Percentiles rank a stretch among this genome's conserved stretches.
These are phyloP conservation scores for Fraxinus albicans DNA, from an alignment of 305 asterid species.

Conservation along the genomic window DNA sequence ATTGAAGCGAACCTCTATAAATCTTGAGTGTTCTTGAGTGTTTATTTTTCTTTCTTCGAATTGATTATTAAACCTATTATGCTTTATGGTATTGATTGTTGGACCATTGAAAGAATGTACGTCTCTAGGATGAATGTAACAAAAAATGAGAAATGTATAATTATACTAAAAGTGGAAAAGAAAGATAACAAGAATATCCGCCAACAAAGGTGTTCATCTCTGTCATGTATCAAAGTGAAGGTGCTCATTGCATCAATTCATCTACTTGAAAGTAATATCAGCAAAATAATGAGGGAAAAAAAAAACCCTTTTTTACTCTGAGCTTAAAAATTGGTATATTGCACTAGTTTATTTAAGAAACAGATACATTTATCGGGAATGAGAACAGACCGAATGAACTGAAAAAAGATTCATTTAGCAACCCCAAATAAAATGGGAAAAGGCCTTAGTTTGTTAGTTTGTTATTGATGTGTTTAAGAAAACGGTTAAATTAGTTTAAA, in stretches of 20 bases:
- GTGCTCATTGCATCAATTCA: not conserved
- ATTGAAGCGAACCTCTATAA: too few species aligned
- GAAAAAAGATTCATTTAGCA: not conserved
- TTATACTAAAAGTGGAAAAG: not conserved
- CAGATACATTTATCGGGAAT: not conserved
- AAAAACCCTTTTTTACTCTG: not conserved
- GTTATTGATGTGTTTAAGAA: not conserved
- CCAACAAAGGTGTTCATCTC: not conserved
- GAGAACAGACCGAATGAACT: too few species aligned
- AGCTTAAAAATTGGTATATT: not conserved
- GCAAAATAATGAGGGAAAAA: not conserved
- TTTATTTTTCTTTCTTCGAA: too few species aligned
- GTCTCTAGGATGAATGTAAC: not conserved
- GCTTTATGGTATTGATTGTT: not conserved
- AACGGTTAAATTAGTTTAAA: not conserved
- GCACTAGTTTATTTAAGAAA: not conserved
- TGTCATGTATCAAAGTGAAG: not conserved
- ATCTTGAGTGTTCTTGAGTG: too few species aligned
- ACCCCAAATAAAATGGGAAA: not conserved
- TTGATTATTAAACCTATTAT: too few species aligned
- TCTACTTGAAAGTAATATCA: not conserved
- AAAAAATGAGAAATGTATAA: not conserved
- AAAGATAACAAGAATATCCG: not conserved
- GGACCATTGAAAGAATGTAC: not conserved
- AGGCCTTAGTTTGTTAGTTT: not conserved